Evolutionary conservation across 768 basidiomycete genomes (phyloP).

Genomic region (Austroboletus eburneus): DNA sequence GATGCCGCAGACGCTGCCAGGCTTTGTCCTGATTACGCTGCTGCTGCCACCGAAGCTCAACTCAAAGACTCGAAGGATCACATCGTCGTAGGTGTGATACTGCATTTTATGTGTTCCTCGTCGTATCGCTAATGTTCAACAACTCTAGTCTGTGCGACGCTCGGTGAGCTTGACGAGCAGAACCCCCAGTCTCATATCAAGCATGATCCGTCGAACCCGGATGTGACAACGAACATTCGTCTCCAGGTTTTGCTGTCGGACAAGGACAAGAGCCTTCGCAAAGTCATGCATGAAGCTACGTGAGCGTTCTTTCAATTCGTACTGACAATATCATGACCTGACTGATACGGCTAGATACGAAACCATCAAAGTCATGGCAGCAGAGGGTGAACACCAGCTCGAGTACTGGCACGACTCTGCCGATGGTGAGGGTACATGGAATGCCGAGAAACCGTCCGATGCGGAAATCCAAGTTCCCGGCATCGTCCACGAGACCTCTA

Average conservation of each 20-base stretch:
- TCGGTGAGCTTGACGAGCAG: slow-evolving; percentile 7
- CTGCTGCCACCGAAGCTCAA: slow-evolving; percentile 12
- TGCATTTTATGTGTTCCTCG: too few relatives aligned
- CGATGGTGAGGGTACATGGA: background rate
- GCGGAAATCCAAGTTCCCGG: background rate
- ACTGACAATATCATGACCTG: too few relatives aligned
- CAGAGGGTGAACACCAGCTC: background rate
- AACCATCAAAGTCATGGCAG: slow-evolving; percentile 1
- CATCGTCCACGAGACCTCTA: slow-evolving; percentile 3
- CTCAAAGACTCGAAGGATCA: slow-evolving; percentile 5
- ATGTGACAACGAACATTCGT: slow-evolving; percentile 8
- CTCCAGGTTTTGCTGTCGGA: slow-evolving; percentile 10
- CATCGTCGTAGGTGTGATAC: slow-evolving; percentile 3
- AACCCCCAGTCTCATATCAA: background rate
- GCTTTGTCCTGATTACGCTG: slow-evolving; percentile 14
- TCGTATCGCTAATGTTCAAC: background rate
- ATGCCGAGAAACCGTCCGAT: background rate
- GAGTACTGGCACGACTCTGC: slow-evolving; percentile 6
- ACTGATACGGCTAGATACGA: background rate
- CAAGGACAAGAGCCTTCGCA: slow-evolving; percentile 2
- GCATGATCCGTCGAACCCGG: slow-evolving; percentile 1
- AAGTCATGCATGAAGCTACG: slow-evolving; percentile 9
- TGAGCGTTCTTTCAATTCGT: background rate
- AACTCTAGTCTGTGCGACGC: slow-evolving; percentile 3
- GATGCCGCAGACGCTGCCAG: slow-evolving; percentile 14